Conservation (phyloP, 2,329 filamentous ascomycete species). For the Pseudocercospora crystallina region DNA sequence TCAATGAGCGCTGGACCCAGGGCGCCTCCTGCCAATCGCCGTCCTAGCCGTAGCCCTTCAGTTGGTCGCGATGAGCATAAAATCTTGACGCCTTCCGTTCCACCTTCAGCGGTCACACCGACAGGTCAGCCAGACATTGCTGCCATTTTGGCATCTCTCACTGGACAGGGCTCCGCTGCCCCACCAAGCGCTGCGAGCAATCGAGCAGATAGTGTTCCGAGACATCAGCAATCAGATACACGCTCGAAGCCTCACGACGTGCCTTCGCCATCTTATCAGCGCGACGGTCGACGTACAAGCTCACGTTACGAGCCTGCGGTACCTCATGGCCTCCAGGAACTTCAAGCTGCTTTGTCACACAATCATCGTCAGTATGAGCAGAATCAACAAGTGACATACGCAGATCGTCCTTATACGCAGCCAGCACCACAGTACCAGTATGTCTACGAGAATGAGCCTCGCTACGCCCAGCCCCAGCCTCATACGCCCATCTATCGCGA, state of each 20-base stretch:
- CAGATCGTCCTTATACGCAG: conserved; percentile 17
- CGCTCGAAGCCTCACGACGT: conserved; percentile 2
- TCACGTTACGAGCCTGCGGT: conserved; percentile 16
- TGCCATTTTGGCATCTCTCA: conserved; percentile 31
- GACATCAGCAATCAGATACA: conserved; percentile 10
- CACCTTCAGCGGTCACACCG: conserved; percentile 3
- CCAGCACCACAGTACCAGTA: conserved; percentile 27
- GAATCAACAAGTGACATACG: conserved; percentile 23
- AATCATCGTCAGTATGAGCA: conserved; percentile 24
- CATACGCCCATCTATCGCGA: conserved; percentile 16
- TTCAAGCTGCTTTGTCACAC: conserved; percentile 20
- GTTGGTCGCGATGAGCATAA: conserved; percentile 19
- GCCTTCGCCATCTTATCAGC: conserved; percentile 3
- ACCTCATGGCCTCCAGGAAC: conserved; percentile 6
- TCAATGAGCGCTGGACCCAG: background rate
- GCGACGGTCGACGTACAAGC: conserved; percentile 14
- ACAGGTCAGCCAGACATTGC: conserved; percentile 29
- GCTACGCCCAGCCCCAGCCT: conserved; percentile 17
- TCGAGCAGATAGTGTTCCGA: conserved; percentile 17
- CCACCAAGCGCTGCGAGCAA: conserved; percentile 16
- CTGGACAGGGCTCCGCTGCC: conserved; percentile 18
- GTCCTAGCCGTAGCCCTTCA: conserved; percentile 22
- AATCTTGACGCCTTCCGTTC: background rate
- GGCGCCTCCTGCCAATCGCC: background rate
- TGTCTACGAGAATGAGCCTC: conserved; percentile 26